These are phyloP conservation scores for Alternaria sp. DNA, from an alignment of 2,329 filamentous ascomycete species.

Conservation along the genomic window DNA sequence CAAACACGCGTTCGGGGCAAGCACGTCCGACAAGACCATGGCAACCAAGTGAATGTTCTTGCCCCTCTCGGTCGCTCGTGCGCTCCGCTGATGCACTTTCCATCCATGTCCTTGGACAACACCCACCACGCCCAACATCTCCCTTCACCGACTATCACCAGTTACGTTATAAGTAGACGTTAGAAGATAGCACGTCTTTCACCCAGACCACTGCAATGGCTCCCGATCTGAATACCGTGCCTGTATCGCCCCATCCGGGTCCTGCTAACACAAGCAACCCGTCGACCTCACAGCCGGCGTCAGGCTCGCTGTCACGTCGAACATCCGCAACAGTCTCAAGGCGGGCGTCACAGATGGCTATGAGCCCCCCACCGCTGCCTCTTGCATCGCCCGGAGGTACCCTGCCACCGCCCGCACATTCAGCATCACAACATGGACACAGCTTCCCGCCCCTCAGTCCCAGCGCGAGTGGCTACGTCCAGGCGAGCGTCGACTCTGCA, in stretches of 20 bases:
- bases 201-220: conserved; percentile 51
- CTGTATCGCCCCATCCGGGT: conserved; percentile 46
- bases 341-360: conserved; percentile 55
- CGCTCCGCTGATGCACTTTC: conserved; percentile 21
- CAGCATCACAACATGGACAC: conserved; percentile 38
- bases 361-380: conserved; percentile 57
- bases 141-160: conserved; percentile 14
- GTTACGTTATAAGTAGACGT: background rate
- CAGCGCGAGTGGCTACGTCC: conserved; percentile 31
- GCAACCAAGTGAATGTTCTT: conserved; percentile 24
- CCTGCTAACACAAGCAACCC: conserved; percentile 26
- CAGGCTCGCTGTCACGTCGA: conserved; percentile 36
- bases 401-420: conserved; percentile 28
- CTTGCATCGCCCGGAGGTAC: conserved; percentile 49
- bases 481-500: conserved; percentile 48
- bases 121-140: conserved; percentile 7
- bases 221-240: conserved; percentile 59
- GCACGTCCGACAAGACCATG: conserved; percentile 15
- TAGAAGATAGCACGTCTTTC: background rate
- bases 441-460: conserved; percentile 51
- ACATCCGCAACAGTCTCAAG: conserved; percentile 36
- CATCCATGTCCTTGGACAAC: conserved; percentile 11
- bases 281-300: conserved; percentile 33
- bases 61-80: conserved; percentile 28
- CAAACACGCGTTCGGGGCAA: conserved; percentile 4